A percentile compares a stretch with the other conserved stretches of the same genome.
phyloP scores from a whole-genome alignment of 1,139 yeast genomes.

The Lodderomyces oxycetoniae region DNA sequence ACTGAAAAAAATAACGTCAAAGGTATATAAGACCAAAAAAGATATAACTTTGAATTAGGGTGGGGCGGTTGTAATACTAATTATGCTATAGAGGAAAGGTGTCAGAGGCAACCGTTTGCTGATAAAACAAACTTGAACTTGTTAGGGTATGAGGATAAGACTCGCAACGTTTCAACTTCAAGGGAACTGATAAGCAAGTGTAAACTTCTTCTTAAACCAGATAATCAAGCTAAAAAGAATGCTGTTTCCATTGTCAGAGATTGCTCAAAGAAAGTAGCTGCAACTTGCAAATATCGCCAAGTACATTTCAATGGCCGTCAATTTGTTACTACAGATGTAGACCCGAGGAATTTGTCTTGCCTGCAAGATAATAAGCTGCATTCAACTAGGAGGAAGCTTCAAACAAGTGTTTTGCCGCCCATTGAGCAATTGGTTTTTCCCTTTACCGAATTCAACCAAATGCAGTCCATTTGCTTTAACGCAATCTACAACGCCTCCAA shows the following conservation, averaged over 20 bases:
- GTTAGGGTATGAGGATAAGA: background rate
- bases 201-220: no score
- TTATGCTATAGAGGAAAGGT: background rate
- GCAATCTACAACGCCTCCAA: slow-evolving; percentile 26
- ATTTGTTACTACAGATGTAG: no score
- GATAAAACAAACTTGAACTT: slow-evolving; percentile 5
- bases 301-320: no score
- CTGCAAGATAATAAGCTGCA: no score
- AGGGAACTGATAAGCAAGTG: no score
- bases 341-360: no score
- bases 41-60: background rate
- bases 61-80: slow-evolving; percentile 2
- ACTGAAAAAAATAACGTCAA: slow-evolving; percentile 7
- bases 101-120: slow-evolving; percentile 4
- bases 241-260: no score
- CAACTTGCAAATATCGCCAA: no score
- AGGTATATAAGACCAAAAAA: slow-evolving; percentile 9
- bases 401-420: slow-evolving; percentile 8
- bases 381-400: no score
- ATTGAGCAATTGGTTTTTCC: slow-evolving; percentile 19
- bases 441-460: slow-evolving; percentile 38
- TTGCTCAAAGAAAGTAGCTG: no score
- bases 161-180: no score
- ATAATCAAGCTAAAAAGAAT: no score
- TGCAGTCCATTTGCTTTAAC: slow-evolving; percentile 46